phyloP scores from a whole-genome alignment of 2,329 filamentous ascomycete species.

The Alternaria solani region DNA sequence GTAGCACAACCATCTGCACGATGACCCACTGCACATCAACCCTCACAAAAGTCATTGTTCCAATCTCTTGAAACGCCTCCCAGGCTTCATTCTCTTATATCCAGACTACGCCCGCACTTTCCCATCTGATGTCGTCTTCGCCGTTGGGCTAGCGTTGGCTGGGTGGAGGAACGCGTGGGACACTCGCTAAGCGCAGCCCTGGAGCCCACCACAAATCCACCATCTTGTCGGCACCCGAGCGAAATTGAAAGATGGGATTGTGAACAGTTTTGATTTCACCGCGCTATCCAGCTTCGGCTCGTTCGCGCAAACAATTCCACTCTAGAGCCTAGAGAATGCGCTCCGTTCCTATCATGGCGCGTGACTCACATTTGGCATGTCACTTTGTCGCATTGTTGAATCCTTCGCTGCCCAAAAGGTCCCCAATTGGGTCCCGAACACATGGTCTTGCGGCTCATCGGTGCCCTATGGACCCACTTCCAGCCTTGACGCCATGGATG shows the following conservation, averaged over 20 bases:
- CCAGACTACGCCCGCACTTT: background rate
- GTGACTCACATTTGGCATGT: slow-evolving; percentile 32
- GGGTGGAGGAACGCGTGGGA: slow-evolving; percentile 34
- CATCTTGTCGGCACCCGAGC: background rate
- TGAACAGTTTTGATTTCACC: slow-evolving; percentile 1
- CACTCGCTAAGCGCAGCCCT: slow-evolving; percentile 22
- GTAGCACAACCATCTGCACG: background rate
- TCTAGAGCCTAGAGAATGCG: slow-evolving; percentile 11
- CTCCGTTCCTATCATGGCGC: slow-evolving; percentile 18
- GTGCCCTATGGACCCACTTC: slow-evolving; percentile 40
- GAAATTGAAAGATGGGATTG: slow-evolving; percentile 6
- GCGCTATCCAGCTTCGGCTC: slow-evolving; percentile 21
- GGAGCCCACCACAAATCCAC: slow-evolving; percentile 18
- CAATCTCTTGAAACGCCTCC: background rate
- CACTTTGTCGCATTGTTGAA: slow-evolving; percentile 13
- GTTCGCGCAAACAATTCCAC: slow-evolving; percentile 11
- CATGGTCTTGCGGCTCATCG: slow-evolving; percentile 32
- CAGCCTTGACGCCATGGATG: slow-evolving; percentile 26
- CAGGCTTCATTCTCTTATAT: background rate
- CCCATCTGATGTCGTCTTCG: slow-evolving; percentile 10
- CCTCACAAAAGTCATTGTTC: background rate
- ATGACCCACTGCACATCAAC: background rate
- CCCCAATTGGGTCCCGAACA: slow-evolving; percentile 36
- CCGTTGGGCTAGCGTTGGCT: slow-evolving; percentile 23
- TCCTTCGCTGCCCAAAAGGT: slow-evolving; percentile 35